Base-by-base conservation (phyloP, 2,329 filamentous ascomycete species). In the Penicillium sp. region DNA sequence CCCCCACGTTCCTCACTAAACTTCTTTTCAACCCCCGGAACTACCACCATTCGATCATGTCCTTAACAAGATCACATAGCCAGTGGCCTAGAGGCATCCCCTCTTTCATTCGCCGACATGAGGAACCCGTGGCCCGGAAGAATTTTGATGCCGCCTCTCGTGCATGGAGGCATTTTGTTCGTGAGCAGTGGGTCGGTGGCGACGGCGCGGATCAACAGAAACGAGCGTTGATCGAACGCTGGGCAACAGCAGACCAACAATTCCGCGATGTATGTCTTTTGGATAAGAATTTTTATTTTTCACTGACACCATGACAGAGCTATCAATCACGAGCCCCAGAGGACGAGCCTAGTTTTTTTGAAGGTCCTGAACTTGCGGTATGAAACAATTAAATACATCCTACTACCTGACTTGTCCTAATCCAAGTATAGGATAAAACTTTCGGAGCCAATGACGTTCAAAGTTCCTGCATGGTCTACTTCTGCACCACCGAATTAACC, bases 161-260 rank as follows among this genome's bases (percentile, higher is more conserved):
- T 46, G 55, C 55, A 52, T 59, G 55, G 55, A 57, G 55, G 40
- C 32, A 48, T 46, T 59, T 57, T 55, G 51, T 60, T 43, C 55
- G 55, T 52, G 57, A 60, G 5, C 53, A 42, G 51, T 57, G 55
- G 57, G 55, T 45, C 48, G 39, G 29, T 11, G 55, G 50, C 55
- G 44, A 32, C 50, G 38, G 34, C 39, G 43, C 44, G 24, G 51
- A 60, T 57, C 43, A 57, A 50, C 55, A 57, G 51, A 55, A 49
- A 57, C 50, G 39, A 57, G 51, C 37, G 38, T 39, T 60, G 43
- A 60, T 57, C 43, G 44, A 60, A 31, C 42, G 38, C 13, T 60
- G 57, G 57, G 55, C 57, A 50, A 60, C 51, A 49, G 47, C 57
- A 50, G 51, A 60, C 48, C 46, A 49, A 49, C 46, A 49, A 49